These are phyloP conservation scores for Plantago elongata DNA, from an alignment of 257 asterid genomes.

Conservation along the genomic window DNA sequence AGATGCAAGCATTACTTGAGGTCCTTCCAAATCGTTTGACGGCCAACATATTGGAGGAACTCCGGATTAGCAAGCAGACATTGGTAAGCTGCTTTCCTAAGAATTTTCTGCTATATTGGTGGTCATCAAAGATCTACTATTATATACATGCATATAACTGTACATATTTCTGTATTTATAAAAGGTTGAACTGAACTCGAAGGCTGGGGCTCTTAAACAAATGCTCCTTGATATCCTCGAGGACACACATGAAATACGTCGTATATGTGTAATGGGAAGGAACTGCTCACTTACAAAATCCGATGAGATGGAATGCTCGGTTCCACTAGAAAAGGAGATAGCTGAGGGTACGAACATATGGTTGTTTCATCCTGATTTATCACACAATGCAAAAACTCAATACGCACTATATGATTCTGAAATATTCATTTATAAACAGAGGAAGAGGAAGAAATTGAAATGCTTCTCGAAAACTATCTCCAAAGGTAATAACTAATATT, in stretches of 20 bases:
- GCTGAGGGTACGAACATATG: constrained; percentile 64
- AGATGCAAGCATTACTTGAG: constrained; percentile 91
- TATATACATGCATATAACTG: constrained; percentile 7
- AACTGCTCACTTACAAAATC: constrained; percentile 65
- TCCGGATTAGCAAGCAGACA: constrained; percentile 88
- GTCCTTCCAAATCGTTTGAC: constrained; percentile 92
- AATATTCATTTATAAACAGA: constrained; percentile 45
- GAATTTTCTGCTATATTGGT: constrained; percentile 10
- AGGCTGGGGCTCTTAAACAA: constrained; percentile 92
- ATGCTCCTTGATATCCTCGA: constrained; percentile 99
- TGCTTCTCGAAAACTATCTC: constrained; percentile 95
- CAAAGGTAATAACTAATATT: constrained; percentile 54
- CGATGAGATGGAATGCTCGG: constrained; percentile 69
- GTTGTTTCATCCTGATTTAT: constrained; percentile 14
- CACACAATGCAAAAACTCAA: constrained; percentile 11
- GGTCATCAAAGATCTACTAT: constrained; percentile 3
- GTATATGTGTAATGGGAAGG: constrained; percentile 90
- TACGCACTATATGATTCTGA: constrained; percentile 20
- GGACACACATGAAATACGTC: constrained; percentile 91
- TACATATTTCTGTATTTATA: constrained; percentile 11
- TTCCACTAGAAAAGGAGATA: constrained; percentile 69
- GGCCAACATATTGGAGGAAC: constrained; percentile 86
- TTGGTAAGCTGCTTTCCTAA: constrained; percentile 41
- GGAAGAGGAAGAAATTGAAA: constrained; percentile 98
- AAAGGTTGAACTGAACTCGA: constrained; percentile 94